Percentiles rank a stretch among this genome's conserved stretches.
Evolutionary conservation across 1,139 yeast genomes (phyloP).

Genomic region (Magnusiomyces suaveolens): DNA sequence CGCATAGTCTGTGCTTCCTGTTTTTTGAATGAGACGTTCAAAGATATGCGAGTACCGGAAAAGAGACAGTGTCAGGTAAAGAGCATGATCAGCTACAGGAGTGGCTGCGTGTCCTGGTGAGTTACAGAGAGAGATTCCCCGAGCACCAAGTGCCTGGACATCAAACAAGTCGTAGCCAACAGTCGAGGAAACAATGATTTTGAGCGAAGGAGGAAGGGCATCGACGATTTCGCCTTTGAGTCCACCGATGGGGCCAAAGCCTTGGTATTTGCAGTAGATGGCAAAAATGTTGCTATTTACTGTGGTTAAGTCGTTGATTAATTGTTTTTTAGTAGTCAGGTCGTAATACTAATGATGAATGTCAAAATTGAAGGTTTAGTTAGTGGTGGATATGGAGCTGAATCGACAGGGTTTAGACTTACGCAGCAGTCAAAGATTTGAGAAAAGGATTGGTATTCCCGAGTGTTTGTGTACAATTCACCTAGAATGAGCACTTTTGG

Average conservation of each 20-base stretch:
- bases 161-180: slow-evolving; percentile 65
- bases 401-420: no score
- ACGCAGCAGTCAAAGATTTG: slow-evolving; percentile 1
- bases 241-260: slow-evolving; percentile 21
- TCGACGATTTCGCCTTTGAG: slow-evolving; percentile 37
- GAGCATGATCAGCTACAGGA: slow-evolving; percentile 72
- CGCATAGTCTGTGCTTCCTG: slow-evolving; percentile 35
- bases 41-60: slow-evolving; percentile 52
- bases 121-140: slow-evolving; percentile 51
- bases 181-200: slow-evolving; percentile 54
- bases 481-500: slow-evolving; percentile 17
- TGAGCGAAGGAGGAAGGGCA: slow-evolving; percentile 43
- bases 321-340: slow-evolving; percentile 17
- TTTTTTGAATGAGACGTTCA: slow-evolving; percentile 36
- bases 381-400: no score
- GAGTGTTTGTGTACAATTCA: slow-evolving; percentile 10
- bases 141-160: slow-evolving; percentile 34
- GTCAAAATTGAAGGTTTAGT: no score
- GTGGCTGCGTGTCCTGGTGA: slow-evolving; percentile 44
- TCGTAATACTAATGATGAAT: slow-evolving; percentile 14
- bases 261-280: slow-evolving; percentile 21
- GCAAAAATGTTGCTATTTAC: slow-evolving; percentile 17
- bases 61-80: slow-evolving; percentile 48
- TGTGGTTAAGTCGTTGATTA: slow-evolving; percentile 17
- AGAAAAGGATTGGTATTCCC: slow-evolving; percentile 8